phyloP scores from a whole-genome alignment of 305 asterid species.

The Nicotiana rustica region DNA sequence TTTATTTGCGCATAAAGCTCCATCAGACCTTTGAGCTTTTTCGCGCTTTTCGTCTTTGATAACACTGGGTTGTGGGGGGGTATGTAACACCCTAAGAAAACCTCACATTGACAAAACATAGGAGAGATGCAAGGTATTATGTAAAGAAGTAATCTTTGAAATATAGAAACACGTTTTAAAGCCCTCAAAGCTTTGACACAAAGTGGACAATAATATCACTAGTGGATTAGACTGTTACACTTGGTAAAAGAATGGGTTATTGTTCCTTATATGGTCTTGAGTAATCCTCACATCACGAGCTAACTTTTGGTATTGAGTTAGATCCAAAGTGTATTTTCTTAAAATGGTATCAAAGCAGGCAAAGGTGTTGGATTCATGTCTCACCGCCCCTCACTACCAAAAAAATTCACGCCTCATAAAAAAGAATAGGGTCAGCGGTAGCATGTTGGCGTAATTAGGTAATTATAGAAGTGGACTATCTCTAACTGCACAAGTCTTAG shows the following conservation, averaged over 20 bases:
- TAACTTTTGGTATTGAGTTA: background rate
- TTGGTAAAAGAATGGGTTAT: background rate
- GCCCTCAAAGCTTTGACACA: background rate
- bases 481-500: background rate
- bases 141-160: slow-evolving; percentile 2
- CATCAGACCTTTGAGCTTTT: no score
- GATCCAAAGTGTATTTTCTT: background rate
- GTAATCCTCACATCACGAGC: slow-evolving; percentile 4
- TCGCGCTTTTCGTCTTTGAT: no score
- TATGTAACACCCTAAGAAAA: background rate
- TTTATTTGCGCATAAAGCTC: no score
- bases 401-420: background rate
- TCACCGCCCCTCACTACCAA: background rate
- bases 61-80: background rate
- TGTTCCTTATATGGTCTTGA: background rate
- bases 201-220: slow-evolving; percentile 11
- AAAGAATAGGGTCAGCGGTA: background rate
- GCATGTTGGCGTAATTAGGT: background rate
- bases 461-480: background rate
- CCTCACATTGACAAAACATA: slow-evolving; percentile 8
- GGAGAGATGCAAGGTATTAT: slow-evolving; percentile 12
- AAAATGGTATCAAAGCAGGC: slow-evolving; percentile 3
- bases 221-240: background rate
- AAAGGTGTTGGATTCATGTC: slow-evolving; percentile 20
- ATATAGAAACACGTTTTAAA: background rate